phyloP scores from a whole-genome alignment of 495 filamentous ascomycete species.

The Penicillium crystallinum region DNA sequence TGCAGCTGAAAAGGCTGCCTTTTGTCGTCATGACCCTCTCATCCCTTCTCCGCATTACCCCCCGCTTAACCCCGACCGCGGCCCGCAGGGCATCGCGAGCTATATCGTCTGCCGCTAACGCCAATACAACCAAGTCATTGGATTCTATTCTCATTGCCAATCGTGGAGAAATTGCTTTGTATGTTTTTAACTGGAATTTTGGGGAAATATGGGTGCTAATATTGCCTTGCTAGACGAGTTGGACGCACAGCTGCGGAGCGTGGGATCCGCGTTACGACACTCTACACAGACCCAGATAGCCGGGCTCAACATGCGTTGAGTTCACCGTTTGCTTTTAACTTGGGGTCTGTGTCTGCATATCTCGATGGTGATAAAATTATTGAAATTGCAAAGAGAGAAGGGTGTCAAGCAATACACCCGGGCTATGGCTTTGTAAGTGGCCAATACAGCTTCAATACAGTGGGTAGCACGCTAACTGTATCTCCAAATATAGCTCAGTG shows the following conservation, averaged over 20 bases:
- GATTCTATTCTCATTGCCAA: constrained; percentile 93
- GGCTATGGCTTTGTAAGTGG: constrained; percentile 86
- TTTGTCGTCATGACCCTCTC: constrained; percentile 36
- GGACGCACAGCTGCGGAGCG: constrained; percentile 77
- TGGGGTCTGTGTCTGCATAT: constrained; percentile 78
- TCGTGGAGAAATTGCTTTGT: constrained; percentile 92
- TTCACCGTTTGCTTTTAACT: constrained; percentile 73
- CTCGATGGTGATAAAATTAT: constrained; percentile 93
- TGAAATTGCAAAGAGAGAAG: constrained; percentile 72
- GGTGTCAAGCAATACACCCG: constrained; percentile 87
- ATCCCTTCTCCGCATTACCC: constrained; percentile 44
- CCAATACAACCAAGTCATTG: constrained; percentile 45
- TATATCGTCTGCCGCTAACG: constrained; percentile 30
- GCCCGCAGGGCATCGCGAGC: constrained; percentile 31
- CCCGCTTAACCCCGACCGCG: constrained; percentile 34
- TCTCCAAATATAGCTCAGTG: constrained; percentile 51
- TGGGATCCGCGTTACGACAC: constrained; percentile 88
- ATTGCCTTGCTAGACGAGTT: constrained; percentile 55
- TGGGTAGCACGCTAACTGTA: background rate
- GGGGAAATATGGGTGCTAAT: constrained; percentile 4
- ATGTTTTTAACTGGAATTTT: constrained; percentile 15
- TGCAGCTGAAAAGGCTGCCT: constrained; percentile 11
- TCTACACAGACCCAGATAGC: constrained; percentile 92
- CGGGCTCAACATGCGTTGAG: constrained; percentile 81
- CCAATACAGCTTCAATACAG: background rate